phyloP scores from a whole-genome alignment of 192 early-diverging fungal species.

The Coemansia erecta region DNA sequence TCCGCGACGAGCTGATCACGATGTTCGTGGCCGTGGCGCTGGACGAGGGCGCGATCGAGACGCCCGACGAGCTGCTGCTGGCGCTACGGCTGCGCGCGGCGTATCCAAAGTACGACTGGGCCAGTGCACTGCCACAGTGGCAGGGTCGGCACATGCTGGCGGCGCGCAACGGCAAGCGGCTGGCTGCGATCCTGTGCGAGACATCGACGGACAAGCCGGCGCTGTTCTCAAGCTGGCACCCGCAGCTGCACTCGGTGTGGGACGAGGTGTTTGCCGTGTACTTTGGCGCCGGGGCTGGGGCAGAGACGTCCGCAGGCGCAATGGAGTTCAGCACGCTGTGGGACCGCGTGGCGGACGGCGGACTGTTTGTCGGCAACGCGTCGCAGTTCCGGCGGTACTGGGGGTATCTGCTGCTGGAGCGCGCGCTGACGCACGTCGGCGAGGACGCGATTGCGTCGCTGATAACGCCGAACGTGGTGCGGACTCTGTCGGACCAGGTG shows the following conservation, averaged over 20 bases:
- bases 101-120: slow-evolving; percentile 46
- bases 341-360: slow-evolving; percentile 71
- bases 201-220: slow-evolving; percentile 29
- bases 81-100: slow-evolving; percentile 34
- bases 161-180: slow-evolving; percentile 21
- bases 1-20: slow-evolving; percentile 29
- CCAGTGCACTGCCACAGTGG: slow-evolving; percentile 43
- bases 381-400: slow-evolving; percentile 86
- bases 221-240: slow-evolving; percentile 63
- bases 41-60: slow-evolving; percentile 46
- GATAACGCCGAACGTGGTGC: slow-evolving; percentile 78
- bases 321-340: slow-evolving; percentile 78
- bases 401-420: slow-evolving; percentile 83
- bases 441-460: slow-evolving; percentile 40
- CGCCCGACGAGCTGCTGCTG: slow-evolving; percentile 51
- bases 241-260: slow-evolving; percentile 82
- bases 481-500: slow-evolving; percentile 83
- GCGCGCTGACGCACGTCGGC: slow-evolving; percentile 34
- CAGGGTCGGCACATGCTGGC: slow-evolving; percentile 41
- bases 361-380: slow-evolving; percentile 68
- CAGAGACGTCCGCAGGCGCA: slow-evolving; percentile 18
- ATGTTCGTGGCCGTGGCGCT: slow-evolving; percentile 44
- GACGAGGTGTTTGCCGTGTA: slow-evolving; percentile 64
- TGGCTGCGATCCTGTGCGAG: slow-evolving; percentile 45
- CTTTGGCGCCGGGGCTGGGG: slow-evolving; percentile 40